phyloP scores from a whole-genome alignment of 129 eudicot genomes.

The Flaveria brownii region DNA sequence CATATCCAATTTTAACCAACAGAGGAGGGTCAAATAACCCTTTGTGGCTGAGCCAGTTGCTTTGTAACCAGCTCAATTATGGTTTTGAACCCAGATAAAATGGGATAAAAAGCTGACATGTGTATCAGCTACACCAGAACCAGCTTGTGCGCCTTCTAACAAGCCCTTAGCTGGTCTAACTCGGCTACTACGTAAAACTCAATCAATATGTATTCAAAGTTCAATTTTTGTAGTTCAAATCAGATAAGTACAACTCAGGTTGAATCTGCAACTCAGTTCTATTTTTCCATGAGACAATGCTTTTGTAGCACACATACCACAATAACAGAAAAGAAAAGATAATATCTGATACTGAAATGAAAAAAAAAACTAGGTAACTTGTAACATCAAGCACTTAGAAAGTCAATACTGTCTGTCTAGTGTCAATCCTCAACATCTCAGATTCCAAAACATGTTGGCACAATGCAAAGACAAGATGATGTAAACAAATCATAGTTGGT shows the following conservation, averaged over 20 bases:
- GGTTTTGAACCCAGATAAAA: too few relatives aligned
- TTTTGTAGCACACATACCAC: background rate
- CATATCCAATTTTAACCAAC: too few relatives aligned
- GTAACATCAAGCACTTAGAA: conserved; percentile 3
- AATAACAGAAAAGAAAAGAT: background rate
- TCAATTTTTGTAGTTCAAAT: too few relatives aligned
- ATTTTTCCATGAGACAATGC: background rate
- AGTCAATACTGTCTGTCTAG: conserved; percentile 17
- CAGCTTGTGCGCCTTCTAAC: too few relatives aligned
- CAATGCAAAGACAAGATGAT: conserved; percentile 17
- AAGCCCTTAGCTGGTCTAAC: too few relatives aligned
- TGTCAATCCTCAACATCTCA: conserved; percentile 32
- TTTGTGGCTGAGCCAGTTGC: too few relatives aligned
- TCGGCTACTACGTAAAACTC: too few relatives aligned
- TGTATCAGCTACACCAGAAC: too few relatives aligned
- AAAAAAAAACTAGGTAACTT: conserved; percentile 9
- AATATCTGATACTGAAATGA: conserved; percentile 3
- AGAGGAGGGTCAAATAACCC: too few relatives aligned
- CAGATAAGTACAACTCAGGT: background rate
- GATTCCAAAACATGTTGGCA: conserved; percentile 19
- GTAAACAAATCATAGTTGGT: conserved; percentile 15
- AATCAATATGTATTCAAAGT: too few relatives aligned
- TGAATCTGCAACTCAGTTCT: background rate
- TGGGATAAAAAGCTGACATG: too few relatives aligned
- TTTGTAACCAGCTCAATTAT: too few relatives aligned